phyloP scores from a whole-genome alignment of 108 stramenopile species.

The Mayamaea pseudoterrestris region DNA sequence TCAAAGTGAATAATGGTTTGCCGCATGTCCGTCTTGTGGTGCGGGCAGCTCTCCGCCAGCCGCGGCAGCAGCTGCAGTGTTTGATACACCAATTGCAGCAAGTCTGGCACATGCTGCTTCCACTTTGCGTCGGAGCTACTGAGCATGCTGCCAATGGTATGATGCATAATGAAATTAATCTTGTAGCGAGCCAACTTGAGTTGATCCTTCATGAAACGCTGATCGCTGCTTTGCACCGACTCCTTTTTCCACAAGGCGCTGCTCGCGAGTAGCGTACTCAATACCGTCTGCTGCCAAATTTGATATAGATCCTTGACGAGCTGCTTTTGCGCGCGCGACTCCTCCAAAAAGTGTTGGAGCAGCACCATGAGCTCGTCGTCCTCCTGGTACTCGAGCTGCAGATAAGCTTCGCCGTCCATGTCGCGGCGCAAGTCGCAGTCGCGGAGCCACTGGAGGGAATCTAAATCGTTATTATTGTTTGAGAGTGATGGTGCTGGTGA shows the following conservation, averaged over 20 bases:
- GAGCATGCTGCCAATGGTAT: conserved; percentile 8
- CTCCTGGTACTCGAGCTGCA: conserved; percentile 11
- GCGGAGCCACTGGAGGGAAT: conserved; percentile 2
- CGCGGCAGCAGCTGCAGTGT: conserved; percentile 7
- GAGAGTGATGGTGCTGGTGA: background rate
- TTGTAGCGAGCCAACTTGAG: conserved; percentile 10
- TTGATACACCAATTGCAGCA: conserved; percentile 2
- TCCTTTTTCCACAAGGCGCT: conserved; percentile 4
- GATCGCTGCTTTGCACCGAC: conserved; percentile 2
- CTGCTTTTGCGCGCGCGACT: conserved; percentile 5
- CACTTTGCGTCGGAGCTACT: conserved; percentile 3
- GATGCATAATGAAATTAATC: conserved; percentile 6
- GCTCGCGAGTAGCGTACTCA: conserved; percentile 4
- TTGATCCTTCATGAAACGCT: conserved; percentile 7
- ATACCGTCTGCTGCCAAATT: conserved; percentile 16
- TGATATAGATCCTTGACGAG: conserved; percentile 9
- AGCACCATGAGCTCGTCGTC: conserved; percentile 2
- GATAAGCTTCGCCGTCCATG: background rate
- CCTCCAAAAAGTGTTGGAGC: conserved; percentile 8
- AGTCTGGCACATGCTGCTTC: background rate
- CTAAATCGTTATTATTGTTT: background rate
- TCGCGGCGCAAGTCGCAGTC: conserved; percentile 1
- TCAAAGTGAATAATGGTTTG: conserved; percentile 12
- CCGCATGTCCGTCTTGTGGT: conserved; percentile 10
- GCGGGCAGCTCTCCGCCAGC: conserved; percentile 5